These are phyloP conservation scores for Inga leiocalycina DNA, from an alignment of 306 rosid species.

Conservation along the genomic window DNA sequence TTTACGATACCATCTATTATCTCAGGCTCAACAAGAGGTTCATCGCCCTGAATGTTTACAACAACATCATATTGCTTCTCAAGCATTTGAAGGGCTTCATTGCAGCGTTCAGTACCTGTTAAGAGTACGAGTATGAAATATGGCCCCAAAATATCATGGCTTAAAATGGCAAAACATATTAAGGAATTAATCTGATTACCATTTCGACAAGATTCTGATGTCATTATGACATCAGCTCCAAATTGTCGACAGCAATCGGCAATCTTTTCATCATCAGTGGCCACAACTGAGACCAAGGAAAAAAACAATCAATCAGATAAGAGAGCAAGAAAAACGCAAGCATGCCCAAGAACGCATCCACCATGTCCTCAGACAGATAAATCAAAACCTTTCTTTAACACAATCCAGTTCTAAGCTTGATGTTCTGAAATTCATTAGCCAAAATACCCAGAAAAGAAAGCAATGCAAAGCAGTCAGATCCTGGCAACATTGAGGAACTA, in stretches of 20 bases:
- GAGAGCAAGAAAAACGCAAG: conserved; percentile 21
- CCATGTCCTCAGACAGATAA: conserved; percentile 14
- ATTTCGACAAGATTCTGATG: conserved; percentile 83
- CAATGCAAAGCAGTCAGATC: conserved; percentile 12
- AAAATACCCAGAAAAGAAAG: conserved; percentile 23
- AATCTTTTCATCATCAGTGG: conserved; percentile 88
- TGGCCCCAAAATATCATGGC: neutral
- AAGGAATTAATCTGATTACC: conserved; percentile 49
- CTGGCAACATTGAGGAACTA: conserved; percentile 10
- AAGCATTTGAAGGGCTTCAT: conserved; percentile 88
- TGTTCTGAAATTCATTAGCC: conserved; percentile 6
- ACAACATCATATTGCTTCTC: conserved; percentile 83
- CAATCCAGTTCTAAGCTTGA: conserved; percentile 10
- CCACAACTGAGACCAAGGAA: conserved; percentile 70
- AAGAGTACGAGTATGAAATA: conserved; percentile 28
- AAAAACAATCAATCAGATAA: conserved; percentile 29
- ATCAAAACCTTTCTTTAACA: conserved; percentile 12
- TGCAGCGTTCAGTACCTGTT: conserved; percentile 91
- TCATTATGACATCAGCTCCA: conserved; percentile 96
- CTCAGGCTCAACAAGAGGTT: conserved; percentile 94
- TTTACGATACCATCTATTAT: conserved; percentile 88
- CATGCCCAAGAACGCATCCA: neutral
- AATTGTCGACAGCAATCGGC: conserved; percentile 85
- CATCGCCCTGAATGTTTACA: conserved; percentile 98
- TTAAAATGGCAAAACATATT: conserved; percentile 11